A percentile compares a stretch with the other conserved stretches of the same genome.
These are phyloP conservation scores for Ensete ventricosum DNA, from an alignment of 176 grass and related monocot genomes.

Conservation along the genomic window DNA sequence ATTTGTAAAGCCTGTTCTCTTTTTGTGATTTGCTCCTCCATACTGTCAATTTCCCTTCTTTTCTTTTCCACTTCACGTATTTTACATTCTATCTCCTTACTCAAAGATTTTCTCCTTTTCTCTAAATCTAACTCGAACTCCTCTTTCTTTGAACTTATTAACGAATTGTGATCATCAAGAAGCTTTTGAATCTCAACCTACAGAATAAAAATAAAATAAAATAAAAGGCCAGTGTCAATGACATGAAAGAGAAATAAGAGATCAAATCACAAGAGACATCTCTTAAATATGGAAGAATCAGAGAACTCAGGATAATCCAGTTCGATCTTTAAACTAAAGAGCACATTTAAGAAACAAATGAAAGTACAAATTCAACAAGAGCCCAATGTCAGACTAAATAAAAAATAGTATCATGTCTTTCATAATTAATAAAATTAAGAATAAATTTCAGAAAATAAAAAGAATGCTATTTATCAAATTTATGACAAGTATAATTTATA, in stretches of 20 bases:
- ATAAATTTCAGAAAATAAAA: neutral
- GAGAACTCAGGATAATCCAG: no score
- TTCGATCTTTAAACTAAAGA: no score
- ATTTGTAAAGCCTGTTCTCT: slow-evolving; percentile 46
- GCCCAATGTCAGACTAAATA: no score
- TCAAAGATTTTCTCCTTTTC: slow-evolving; percentile 55
- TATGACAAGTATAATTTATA: neutral
- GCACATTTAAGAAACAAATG: no score
- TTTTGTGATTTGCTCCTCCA: slow-evolving; percentile 49
- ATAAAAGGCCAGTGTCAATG: neutral
- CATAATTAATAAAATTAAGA: no score
- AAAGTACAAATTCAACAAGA: no score
- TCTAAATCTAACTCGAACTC: slow-evolving; percentile 67
- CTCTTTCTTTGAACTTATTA: slow-evolving; percentile 44
- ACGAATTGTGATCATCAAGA: slow-evolving; percentile 55
- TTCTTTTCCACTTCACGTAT: slow-evolving; percentile 40
- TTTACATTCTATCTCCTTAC: slow-evolving; percentile 43
- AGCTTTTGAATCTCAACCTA: slow-evolving; percentile 74
- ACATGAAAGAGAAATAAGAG: no score
- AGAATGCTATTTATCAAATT: neutral
- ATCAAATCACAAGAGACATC: no score
- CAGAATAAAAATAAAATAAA: slow-evolving; percentile 15
- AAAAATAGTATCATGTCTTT: no score
- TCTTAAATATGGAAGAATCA: no score
- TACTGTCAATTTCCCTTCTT: slow-evolving; percentile 43